Base-by-base conservation (phyloP, 2,329 filamentous ascomycete species). In the Cryphonectria parasitica region DNA sequence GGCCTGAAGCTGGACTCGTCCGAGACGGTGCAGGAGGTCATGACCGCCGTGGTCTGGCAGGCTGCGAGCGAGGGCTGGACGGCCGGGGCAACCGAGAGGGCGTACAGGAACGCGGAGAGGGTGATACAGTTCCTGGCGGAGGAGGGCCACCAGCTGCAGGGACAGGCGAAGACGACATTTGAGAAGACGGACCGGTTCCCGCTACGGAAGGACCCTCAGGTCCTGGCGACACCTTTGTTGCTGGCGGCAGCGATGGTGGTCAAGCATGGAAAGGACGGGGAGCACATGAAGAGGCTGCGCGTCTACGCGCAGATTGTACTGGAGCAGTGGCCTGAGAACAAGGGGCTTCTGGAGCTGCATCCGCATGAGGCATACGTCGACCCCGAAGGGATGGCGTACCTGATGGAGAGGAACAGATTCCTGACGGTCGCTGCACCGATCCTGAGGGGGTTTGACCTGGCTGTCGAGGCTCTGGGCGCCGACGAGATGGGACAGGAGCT, bases 91-190 rank as follows among this genome's bases (percentile, higher is more conserved):
- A 83, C 83, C 19, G 76, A 77, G 56, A 78, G 83, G 77, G 83
- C 85, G 2, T 78, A 85, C 67, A 80, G 77, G 71, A 85, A 83
- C 82, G 80, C 81, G 10, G 81, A 85, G 71, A 77, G 83, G 70
- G 77, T 89, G 22, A 72, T 88, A 68, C 85, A 88, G 62, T 76
- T 88, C 72, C 77, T 88, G 60, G 79, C 87, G 74, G 79, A 83
- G 36, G 77, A 81, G 19, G 78, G 76, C 31, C 86, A 87, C 76
- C 69, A 75, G 43, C 73, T 70, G 2, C 58, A 71, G 11, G 68
- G 54, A 41, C 69, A 73, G 62, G 64, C 66, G 75, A 68, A 71
- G 63, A 62, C 73, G 22, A 22, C 66, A 31, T 34, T 19, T 52
- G 49, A 74, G 34, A 69, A 74, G 62, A 70, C 74, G 70, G 28